A percentile compares a stretch with the other conserved stretches of the same genome.
Evolutionary conservation across 768 basidiomycete genomes (phyloP).

Genomic region (Mycena haematopus): DNA sequence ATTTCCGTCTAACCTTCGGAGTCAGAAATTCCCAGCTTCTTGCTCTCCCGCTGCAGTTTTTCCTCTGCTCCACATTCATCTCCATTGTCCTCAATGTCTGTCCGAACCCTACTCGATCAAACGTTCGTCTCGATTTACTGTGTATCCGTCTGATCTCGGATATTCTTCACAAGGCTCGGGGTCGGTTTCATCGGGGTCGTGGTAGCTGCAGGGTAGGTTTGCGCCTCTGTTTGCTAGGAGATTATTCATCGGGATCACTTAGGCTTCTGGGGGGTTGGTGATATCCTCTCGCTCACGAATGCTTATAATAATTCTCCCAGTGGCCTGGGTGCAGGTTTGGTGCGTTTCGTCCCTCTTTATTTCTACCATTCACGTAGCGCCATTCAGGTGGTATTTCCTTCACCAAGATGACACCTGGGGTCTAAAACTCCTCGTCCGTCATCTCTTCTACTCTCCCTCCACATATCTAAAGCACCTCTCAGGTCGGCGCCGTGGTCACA

Average conservation of each 20-base stretch:
- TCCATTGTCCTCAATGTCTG: too few species aligned
- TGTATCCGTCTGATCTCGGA: conserved; percentile 11
- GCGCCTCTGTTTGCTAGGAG: not conserved
- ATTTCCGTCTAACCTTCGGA: too few species aligned
- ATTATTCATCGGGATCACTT: conserved; percentile 1
- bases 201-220: conserved; percentile 52
- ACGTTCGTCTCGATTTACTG: too few species aligned
- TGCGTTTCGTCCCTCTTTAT: conserved; percentile 33
- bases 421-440: conserved; percentile 52
- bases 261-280: conserved; percentile 64
- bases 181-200: conserved; percentile 58
- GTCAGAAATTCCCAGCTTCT: too few species aligned
- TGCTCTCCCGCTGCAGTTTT: too few species aligned
- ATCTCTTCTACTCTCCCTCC: not conserved
- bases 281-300: conserved; percentile 24
- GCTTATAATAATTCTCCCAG: conserved; percentile 41
- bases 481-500: conserved; percentile 57
- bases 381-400: conserved; percentile 46
- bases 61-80: too few species aligned
- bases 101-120: too few species aligned
- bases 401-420: conserved; percentile 59
- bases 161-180: conserved; percentile 49
- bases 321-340: conserved; percentile 60
- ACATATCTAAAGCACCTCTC: not conserved
- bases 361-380: not conserved